Conservation (phyloP, 345 rosid species). For the Citrus sp. region DNA sequence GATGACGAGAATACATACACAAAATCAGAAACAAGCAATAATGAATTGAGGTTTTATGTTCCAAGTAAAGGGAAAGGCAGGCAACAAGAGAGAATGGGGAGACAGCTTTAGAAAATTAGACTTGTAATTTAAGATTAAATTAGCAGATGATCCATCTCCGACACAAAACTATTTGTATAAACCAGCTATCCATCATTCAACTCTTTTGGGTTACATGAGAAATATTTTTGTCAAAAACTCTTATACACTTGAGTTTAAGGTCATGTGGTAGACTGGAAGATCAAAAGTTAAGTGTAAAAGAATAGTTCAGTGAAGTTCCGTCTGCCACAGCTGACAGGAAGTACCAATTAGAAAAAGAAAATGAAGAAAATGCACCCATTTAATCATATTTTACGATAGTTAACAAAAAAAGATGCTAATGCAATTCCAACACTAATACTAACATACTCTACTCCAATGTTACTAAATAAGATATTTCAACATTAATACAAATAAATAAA, state of each 20-base stretch:
- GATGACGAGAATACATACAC: background rate
- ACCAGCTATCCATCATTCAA: background rate
- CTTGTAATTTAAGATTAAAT: too few species aligned
- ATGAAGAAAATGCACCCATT: background rate
- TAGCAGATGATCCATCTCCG: background rate
- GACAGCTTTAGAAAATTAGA: too few species aligned
- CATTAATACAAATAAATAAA: background rate
- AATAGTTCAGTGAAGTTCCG: background rate
- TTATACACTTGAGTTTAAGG: background rate
- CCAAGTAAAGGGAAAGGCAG: background rate
- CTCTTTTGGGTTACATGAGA: background rate
- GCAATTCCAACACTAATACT: background rate
- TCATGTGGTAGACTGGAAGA: background rate
- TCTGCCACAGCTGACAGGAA: background rate
- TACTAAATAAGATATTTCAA: background rate
- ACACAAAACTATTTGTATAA: background rate
- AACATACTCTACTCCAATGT: background rate
- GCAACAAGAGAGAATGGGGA: background rate
- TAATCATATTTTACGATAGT: background rate
- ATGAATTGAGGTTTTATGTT: background rate
- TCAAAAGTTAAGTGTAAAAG: background rate
- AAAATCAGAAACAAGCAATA: background rate
- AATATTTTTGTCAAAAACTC: background rate
- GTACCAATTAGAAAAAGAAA: background rate
- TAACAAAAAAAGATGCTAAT: background rate